Conservation (phyloP, 2,329 filamentous ascomycete genomes). For the Cladosporium sp. region DNA sequence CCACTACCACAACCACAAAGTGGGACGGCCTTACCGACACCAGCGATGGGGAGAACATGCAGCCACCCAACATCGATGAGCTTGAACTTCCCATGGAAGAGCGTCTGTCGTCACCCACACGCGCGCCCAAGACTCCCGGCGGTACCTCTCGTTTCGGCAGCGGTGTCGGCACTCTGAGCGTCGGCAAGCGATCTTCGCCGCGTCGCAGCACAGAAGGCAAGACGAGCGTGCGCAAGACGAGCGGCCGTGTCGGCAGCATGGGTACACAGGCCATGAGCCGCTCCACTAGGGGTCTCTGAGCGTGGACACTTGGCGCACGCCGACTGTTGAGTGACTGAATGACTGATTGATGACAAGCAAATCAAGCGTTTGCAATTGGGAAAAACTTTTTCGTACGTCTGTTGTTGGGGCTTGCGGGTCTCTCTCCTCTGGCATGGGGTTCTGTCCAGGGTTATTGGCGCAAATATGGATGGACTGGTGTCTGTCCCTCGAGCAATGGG, state of each 20-base stretch:
- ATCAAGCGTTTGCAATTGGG: not conserved
- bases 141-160: slow-evolving; percentile 35
- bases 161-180: slow-evolving; percentile 42
- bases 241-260: slow-evolving; percentile 47
- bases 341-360: slow-evolving; percentile 6
- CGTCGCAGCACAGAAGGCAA: slow-evolving; percentile 46
- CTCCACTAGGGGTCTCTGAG: slow-evolving; percentile 2
- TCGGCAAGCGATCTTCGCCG: slow-evolving; percentile 45
- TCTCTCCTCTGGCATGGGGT: not conserved
- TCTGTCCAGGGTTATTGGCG: not conserved
- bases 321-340: not conserved
- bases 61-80: slow-evolving; percentile 24
- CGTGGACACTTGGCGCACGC: not conserved
- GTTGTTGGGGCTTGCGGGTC: not conserved
- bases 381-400: not conserved
- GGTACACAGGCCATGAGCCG: slow-evolving; percentile 22
- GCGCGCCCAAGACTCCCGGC: slow-evolving; percentile 41
- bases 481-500: not conserved
- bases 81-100: slow-evolving; percentile 22
- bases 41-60: slow-evolving; percentile 44
- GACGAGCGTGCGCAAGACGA: slow-evolving; percentile 48
- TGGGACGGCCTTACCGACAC: slow-evolving; percentile 41
- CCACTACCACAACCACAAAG: slow-evolving; percentile 56
- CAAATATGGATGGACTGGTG: not conserved
- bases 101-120: slow-evolving; percentile 23